Conservation (phyloP, 73 alveolate genomes). For the Paramecium primaurelia region DNA sequence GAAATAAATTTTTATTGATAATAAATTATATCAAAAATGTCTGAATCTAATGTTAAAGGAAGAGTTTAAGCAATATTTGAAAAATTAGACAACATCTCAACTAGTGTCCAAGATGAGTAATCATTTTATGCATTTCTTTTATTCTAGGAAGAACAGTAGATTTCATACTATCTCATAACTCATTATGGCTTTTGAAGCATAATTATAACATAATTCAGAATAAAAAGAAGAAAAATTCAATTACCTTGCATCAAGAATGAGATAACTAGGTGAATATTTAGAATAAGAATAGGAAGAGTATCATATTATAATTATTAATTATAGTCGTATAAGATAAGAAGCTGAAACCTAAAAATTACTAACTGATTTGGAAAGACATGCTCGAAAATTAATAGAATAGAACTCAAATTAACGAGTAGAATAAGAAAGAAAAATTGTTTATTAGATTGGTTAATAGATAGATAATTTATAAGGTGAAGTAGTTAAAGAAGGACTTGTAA, state of each 20-base stretch:
- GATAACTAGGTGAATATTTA: not conserved
- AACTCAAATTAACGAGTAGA: slow-evolving; percentile 56
- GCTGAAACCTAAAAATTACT: slow-evolving; percentile 14
- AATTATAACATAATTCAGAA: not conserved
- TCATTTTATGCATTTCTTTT: not conserved
- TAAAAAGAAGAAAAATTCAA: slow-evolving; percentile 16
- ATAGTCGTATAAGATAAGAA: slow-evolving; percentile 35
- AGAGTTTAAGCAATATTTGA: slow-evolving; percentile 35
- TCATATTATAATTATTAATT: not conserved
- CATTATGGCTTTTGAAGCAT: slow-evolving; percentile 35
- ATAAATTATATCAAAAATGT: not conserved
- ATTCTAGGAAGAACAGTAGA: slow-evolving; percentile 19
- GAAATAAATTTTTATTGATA: not conserved
- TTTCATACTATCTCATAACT: slow-evolving; percentile 2
- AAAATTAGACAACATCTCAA: slow-evolving; percentile 14
- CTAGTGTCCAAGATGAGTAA: slow-evolving; percentile 40
- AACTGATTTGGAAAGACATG: slow-evolving; percentile 59
- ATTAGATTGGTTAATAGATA: slow-evolving; percentile 44
- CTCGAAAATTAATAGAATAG: slow-evolving; percentile 38
- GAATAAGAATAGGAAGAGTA: slow-evolving; percentile 28
- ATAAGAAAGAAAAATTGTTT: slow-evolving; percentile 51
- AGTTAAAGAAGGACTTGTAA: slow-evolving; percentile 39
- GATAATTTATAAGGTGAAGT: slow-evolving; percentile 29
- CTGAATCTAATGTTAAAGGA: not conserved
- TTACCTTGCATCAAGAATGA: not conserved